phyloP scores from a whole-genome alignment of 352 stramenopile species.

The Ophiocytium majus region DNA sequence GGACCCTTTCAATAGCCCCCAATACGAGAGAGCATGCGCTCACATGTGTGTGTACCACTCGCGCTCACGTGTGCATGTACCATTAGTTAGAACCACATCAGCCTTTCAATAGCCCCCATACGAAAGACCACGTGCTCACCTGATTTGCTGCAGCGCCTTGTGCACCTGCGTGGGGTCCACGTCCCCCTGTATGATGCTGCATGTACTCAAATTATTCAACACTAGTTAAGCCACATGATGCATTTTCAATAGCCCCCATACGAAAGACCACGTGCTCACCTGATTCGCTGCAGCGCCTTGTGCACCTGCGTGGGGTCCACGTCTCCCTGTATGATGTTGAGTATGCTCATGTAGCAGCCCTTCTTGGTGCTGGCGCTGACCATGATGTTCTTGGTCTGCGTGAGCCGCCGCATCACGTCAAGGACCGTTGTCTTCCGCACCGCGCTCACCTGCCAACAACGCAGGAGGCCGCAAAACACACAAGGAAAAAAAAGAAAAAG shows the following conservation, averaged over 20 bases:
- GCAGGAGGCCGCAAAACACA: too few relatives aligned
- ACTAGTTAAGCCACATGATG: too few relatives aligned
- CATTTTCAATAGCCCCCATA: too few relatives aligned
- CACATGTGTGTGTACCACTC: too few relatives aligned
- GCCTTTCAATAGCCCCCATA: too few relatives aligned
- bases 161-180: slow-evolving; percentile 97
- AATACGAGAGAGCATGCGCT: not conserved
- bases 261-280: too few relatives aligned
- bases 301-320: slow-evolving; percentile 97
- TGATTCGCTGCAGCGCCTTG: slow-evolving; percentile 96
- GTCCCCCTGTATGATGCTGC: slow-evolving; percentile 99
- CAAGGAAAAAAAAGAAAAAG: not conserved
- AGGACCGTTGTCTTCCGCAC: slow-evolving; percentile 98
- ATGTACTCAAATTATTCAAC: too few relatives aligned
- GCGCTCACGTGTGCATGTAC: too few relatives aligned
- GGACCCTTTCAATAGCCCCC: too few relatives aligned
- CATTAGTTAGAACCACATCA: too few relatives aligned
- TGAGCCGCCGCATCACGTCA: slow-evolving; percentile 95
- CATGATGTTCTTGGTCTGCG: slow-evolving; percentile 99
- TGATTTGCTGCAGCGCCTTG: slow-evolving; percentile 96
- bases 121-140: not conserved
- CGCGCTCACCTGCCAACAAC: slow-evolving; percentile 57
- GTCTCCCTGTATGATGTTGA: slow-evolving; percentile 99
- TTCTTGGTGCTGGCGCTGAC: slow-evolving; percentile 91
- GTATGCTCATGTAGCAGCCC: slow-evolving; percentile 97